These are phyloP conservation scores for Platanus orientalis DNA, from an alignment of 164 flowering plant species.

Conservation along the genomic window DNA sequence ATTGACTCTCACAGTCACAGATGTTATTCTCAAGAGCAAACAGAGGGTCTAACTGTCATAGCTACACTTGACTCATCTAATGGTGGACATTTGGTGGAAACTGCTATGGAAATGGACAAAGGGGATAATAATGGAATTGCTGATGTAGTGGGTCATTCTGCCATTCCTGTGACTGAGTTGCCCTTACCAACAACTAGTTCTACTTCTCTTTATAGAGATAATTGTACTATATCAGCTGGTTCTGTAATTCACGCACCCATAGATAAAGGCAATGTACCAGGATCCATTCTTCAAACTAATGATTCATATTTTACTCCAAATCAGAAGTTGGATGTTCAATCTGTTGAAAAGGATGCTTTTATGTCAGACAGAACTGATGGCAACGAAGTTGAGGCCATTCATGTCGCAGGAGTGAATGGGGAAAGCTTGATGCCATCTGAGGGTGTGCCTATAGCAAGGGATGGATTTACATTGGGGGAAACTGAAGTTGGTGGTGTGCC, in stretches of 20 bases:
- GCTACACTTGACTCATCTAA: conserved; percentile 10
- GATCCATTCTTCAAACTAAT: conserved; percentile 19
- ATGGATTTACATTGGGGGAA: conserved; percentile 19
- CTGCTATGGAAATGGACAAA: conserved; percentile 35
- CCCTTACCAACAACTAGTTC: conserved; percentile 7
- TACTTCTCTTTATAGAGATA: conserved; percentile 11
- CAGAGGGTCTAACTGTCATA: conserved; percentile 14
- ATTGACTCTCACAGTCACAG: conserved; percentile 5
- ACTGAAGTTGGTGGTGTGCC: conserved; percentile 14
- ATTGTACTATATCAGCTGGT: conserved; percentile 7
- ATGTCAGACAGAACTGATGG: conserved; percentile 13
- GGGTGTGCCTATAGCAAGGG: conserved; percentile 14
- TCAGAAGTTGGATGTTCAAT: conserved; percentile 16
- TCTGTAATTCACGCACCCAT: background rate
- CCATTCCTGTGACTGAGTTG: conserved; percentile 14
- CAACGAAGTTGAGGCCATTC: conserved; percentile 15
- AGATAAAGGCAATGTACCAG: conserved; percentile 15
- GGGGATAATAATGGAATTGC: conserved; percentile 20
- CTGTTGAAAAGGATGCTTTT: conserved; percentile 25
- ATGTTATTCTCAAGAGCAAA: conserved; percentile 18
- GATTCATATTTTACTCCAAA: conserved; percentile 14
- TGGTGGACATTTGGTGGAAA: conserved; percentile 19
- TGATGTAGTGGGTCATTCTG: conserved; percentile 25
- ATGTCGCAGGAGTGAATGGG: conserved; percentile 15
- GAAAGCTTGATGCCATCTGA: conserved; percentile 16